Percentiles rank a stretch among this genome's conserved stretches.
Conservation (phyloP, 2,329 filamentous ascomycete species). For the Pezicula carpinea region DNA sequence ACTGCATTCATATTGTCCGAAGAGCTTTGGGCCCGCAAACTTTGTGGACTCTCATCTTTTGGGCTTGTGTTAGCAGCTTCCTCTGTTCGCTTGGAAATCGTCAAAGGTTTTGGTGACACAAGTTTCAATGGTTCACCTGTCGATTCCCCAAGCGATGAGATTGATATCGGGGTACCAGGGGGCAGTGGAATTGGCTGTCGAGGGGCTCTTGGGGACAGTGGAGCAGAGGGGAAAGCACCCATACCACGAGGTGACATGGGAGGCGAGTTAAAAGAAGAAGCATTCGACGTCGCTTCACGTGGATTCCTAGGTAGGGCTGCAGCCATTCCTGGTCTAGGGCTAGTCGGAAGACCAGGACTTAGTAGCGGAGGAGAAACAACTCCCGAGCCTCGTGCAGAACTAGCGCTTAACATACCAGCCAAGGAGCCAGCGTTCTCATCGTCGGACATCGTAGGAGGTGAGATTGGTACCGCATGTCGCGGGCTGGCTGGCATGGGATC, state of each 20-base stretch:
- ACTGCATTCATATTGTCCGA: conserved; percentile 44
- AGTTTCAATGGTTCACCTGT: conserved; percentile 30
- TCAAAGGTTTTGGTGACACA: conserved; percentile 37
- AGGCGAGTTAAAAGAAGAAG: conserved; percentile 52
- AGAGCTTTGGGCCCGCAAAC: conserved; percentile 28
- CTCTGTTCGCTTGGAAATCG: conserved; percentile 32
- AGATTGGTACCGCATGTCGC: conserved; percentile 28
- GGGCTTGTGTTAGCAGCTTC: conserved; percentile 18
- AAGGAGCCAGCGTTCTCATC: conserved; percentile 42
- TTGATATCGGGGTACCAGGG: conserved; percentile 61
- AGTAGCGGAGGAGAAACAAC: conserved; percentile 41
- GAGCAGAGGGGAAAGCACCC: conserved; percentile 40
- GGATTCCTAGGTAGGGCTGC: conserved; percentile 55
- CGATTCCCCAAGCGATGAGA: conserved; percentile 40
- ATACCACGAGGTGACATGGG: conserved; percentile 61
- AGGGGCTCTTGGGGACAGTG: conserved; percentile 68
- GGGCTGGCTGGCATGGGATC: conserved; percentile 36
- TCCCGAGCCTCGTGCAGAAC: conserved; percentile 14
- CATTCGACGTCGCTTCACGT: conserved; percentile 12
- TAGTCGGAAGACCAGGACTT: conserved; percentile 56
- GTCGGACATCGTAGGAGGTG: conserved; percentile 29
- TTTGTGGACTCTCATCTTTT: conserved; percentile 13
- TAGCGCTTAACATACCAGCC: conserved; percentile 44
- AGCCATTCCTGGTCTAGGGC: conserved; percentile 55
- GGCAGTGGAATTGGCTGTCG: conserved; percentile 70